phyloP scores from a whole-genome alignment of 164 flowering plant species.

The Warburgia ugandensis region DNA sequence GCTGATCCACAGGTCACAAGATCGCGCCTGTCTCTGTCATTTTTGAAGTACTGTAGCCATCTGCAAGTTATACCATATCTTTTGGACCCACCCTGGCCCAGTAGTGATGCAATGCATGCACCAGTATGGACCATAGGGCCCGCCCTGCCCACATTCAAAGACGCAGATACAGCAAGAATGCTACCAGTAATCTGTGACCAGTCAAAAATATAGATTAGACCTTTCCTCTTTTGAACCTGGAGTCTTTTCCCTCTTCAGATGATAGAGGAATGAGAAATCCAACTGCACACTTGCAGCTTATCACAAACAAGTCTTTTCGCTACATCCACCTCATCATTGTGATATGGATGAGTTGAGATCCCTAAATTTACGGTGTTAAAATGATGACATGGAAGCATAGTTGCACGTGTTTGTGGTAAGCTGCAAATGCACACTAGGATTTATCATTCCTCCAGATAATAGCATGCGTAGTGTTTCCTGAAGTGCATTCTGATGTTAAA shows the following conservation, averaged over 20 bases:
- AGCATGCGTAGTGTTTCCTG: too few relatives aligned
- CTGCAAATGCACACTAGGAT: too few relatives aligned
- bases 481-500: too few relatives aligned
- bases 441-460: too few relatives aligned
- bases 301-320: too few relatives aligned
- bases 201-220: conserved; percentile 5
- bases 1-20: conserved; percentile 88
- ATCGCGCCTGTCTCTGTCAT: conserved; percentile 87
- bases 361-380: too few relatives aligned
- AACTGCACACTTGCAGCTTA: background rate
- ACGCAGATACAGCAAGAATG: conserved; percentile 72
- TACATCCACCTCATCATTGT: too few relatives aligned
- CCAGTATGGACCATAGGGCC: conserved; percentile 94
- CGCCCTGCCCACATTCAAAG: conserved; percentile 79
- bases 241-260: background rate
- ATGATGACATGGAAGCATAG: too few relatives aligned
- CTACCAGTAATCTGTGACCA: conserved; percentile 63
- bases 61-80: conserved; percentile 63
- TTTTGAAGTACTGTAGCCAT: conserved; percentile 81
- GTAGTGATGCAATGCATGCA: conserved; percentile 69
- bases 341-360: too few relatives aligned
- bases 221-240: background rate
- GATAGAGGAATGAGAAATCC: background rate
- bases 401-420: too few relatives aligned
- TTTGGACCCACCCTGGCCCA: conserved; percentile 84